Base-by-base conservation (phyloP, 176 grass and related monocot species). In the Triticum turgidum region DNA sequence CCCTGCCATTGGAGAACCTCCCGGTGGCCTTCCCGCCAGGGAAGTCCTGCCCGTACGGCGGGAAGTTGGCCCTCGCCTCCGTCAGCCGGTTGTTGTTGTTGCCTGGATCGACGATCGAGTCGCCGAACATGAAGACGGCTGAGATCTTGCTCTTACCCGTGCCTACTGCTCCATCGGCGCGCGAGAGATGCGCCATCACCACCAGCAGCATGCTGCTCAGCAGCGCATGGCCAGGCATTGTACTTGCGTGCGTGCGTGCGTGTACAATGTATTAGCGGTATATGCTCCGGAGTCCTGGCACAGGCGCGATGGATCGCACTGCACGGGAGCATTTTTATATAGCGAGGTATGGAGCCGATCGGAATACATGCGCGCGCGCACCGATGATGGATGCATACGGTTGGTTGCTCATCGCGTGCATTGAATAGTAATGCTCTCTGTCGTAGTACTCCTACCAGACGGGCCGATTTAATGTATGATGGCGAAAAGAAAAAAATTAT, bases 41-140 rank as follows among this genome's bases (percentile, higher is more conserved):
- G 59, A 87, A 91, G 68, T 91, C 89, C 85, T 87, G 81, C 2
- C 89, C 89, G 58, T 91, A 91, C 0, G 89, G 89, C 45, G 89
- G 89, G 85, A 90, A 90, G 85, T 90, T 65, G 13, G 85, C 89
- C 85, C 18, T 90, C 3, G 85, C 89, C 80, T 79, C 85, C 25
- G 89, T 90, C 12, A 87, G 0, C 13, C 68, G 30, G 35, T 79
- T 6, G 80, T 91, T 91, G 89, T 87, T 91, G 61, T 91, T 91
- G 20, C 89, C 89, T 1, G 89, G 89, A 30, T 91, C 89, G 20
- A 91, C 89, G 34, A 91, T 51, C 0, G 89, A 91, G 80, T 91
- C 85, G 35, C 89, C 89, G 68, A 91, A 91, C 4, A 91, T 12
- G 81, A 76, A 87, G 44, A 91, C 21, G 35, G 89, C 67, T 14